Evolutionary conservation across 192 early-diverging fungal genomes (phyloP).

Genomic region (Funneliformis mosseae): DNA sequence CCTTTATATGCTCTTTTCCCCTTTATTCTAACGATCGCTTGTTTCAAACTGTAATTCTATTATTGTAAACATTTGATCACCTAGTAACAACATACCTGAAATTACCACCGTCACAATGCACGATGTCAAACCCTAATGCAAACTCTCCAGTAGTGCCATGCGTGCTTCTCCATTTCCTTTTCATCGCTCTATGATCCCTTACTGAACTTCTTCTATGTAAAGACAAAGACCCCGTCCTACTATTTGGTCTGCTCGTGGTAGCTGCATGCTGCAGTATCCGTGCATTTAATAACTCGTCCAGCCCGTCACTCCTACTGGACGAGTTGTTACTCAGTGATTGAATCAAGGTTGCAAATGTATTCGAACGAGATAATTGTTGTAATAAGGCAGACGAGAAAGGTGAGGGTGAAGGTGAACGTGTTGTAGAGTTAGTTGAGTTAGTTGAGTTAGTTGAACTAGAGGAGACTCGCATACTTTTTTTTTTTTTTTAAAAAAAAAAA

Average conservation of each 20-base stretch:
- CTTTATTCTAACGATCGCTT: background rate
- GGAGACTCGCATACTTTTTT: background rate
- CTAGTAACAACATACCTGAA: slow-evolving; percentile 6
- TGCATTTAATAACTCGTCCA: slow-evolving; percentile 16
- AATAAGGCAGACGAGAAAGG: slow-evolving; percentile 13
- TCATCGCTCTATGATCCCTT: slow-evolving; percentile 20
- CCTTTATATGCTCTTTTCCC: background rate
- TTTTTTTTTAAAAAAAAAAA: background rate
- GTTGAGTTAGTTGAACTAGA: background rate
- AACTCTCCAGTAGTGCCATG: slow-evolving; percentile 9
- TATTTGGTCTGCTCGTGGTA: background rate
- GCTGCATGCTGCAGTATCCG: slow-evolving; percentile 13
- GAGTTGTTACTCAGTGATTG: slow-evolving; percentile 25
- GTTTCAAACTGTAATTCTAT: background rate
- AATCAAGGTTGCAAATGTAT: slow-evolving; percentile 22
- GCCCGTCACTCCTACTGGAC: slow-evolving; percentile 4
- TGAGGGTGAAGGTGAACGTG: background rate
- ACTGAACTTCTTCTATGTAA: slow-evolving; percentile 28
- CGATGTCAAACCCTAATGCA: slow-evolving; percentile 4
- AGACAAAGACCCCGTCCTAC: background rate
- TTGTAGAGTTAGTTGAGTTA: background rate
- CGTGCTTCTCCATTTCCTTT: slow-evolving; percentile 8
- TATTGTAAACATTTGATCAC: background rate
- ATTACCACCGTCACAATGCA: slow-evolving; percentile 23
- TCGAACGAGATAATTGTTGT: slow-evolving; percentile 27